These are phyloP conservation scores for Tillandsia leiboldiana DNA, from an alignment of 176 grass and related monocot genomes.

Conservation along the genomic window DNA sequence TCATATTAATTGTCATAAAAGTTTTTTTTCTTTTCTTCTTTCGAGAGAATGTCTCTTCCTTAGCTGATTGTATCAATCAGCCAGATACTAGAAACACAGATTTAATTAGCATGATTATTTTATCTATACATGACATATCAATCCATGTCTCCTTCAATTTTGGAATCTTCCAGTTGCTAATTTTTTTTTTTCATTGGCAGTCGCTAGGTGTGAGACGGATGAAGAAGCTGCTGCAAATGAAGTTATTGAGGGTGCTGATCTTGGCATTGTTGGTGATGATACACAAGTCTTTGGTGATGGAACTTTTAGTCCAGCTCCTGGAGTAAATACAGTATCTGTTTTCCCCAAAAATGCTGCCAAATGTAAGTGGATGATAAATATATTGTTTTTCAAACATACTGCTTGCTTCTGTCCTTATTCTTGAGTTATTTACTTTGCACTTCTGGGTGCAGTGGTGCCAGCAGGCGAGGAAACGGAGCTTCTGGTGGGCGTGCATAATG, in stretches of 20 bases:
- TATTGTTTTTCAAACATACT: not conserved
- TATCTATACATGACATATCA: too few species aligned
- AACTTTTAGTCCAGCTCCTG: conserved; percentile 57
- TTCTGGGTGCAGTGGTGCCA: conserved; percentile 52
- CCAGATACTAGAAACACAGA: too few species aligned
- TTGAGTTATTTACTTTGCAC: not conserved
- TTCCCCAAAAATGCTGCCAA: conserved; percentile 93
- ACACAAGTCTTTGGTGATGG: conserved; percentile 61
- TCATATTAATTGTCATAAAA: too few species aligned
- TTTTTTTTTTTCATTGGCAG: conserved; percentile 21
- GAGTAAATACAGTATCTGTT: conserved; percentile 60
- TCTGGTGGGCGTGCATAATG: conserved; percentile 90
- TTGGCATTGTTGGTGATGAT: conserved; percentile 86
- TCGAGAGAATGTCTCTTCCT: too few species aligned
- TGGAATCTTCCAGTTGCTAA: not conserved
- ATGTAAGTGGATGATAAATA: conserved; percentile 36
- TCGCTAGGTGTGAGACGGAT: conserved; percentile 56
- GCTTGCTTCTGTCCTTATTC: not conserved
- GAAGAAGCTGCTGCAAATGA: conserved; percentile 75
- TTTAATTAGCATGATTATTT: too few species aligned
- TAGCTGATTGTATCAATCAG: too few species aligned
- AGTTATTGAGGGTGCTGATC: conserved; percentile 76
- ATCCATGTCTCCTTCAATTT: too few species aligned
- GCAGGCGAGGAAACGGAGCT: conserved; percentile 85
- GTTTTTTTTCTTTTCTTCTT: too few species aligned